Evolutionary conservation across 805 yeast genomes (phyloP).

Genomic region (Candida sithepensis): DNA sequence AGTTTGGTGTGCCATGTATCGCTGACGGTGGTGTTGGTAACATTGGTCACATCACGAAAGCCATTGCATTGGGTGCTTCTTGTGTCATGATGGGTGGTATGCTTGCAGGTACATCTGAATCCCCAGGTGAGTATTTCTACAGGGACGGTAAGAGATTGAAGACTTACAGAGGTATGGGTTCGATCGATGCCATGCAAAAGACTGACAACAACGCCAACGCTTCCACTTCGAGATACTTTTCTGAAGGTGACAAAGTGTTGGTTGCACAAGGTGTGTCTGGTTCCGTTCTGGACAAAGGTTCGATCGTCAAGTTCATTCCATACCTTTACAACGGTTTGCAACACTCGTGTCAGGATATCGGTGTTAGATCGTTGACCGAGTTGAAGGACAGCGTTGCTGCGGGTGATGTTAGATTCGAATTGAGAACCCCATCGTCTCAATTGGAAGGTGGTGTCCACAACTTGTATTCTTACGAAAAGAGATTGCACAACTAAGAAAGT

Average conservation of each 20-base stretch:
- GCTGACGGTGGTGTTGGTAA: conserved; percentile 99
- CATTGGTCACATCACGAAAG: conserved; percentile 97
- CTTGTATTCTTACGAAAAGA: conserved; percentile 95
- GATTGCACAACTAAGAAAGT: conserved; percentile 70
- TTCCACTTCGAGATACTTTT: conserved; percentile 96
- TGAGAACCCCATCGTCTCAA: conserved; percentile 98
- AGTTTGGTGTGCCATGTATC: conserved; percentile 96
- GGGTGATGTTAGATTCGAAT: conserved; percentile 87
- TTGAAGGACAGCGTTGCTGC: conserved; percentile 60
- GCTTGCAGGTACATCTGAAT: conserved; percentile 96
- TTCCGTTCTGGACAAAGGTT: conserved; percentile 94
- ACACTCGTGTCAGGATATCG: conserved; percentile 98
- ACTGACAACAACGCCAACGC: conserved; percentile 90
- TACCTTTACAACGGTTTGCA: conserved; percentile 93
- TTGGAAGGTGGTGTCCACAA: conserved; percentile 98
- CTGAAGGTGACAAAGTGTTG: conserved; percentile 90
- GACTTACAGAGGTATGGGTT: conserved; percentile 99
- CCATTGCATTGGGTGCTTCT: conserved; percentile 94
- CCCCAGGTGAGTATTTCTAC: conserved; percentile 98
- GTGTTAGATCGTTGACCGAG: conserved; percentile 62
- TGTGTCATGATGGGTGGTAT: conserved; percentile 99
- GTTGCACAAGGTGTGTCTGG: conserved; percentile 99
- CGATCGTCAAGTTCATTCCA: conserved; percentile 89
- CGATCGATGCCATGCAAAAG: conserved; percentile 96
- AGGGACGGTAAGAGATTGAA: conserved; percentile 97